Percentiles rank a stretch among this genome's conserved stretches.
Evolutionary conservation across 129 eudicot species (phyloP).

Genomic region (Escallonia rubra): DNA sequence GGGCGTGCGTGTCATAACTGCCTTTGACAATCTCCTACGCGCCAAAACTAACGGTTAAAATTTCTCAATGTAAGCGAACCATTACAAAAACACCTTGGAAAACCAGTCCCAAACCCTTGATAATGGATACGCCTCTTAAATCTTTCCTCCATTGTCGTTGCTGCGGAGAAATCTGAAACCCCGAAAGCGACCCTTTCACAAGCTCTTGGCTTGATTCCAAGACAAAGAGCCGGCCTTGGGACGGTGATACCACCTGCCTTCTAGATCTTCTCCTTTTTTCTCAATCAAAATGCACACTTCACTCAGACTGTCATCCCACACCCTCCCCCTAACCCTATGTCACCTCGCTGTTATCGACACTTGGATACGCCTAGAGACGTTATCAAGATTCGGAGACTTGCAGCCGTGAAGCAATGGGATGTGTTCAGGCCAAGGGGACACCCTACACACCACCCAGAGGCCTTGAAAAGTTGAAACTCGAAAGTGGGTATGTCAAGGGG

Average conservation of each 20-base stretch:
- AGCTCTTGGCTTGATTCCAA: not conserved
- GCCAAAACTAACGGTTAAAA: too few species aligned
- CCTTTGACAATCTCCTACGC: too few species aligned
- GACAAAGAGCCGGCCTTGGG: not conserved
- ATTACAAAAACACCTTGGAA: not conserved
- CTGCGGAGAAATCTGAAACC: not conserved
- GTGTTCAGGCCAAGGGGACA: constrained; percentile 44
- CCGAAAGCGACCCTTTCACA: not conserved
- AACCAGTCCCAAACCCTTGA: constrained; percentile 12
- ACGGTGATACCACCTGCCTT: not conserved
- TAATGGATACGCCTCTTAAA: constrained; percentile 3
- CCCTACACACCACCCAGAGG: constrained; percentile 16
- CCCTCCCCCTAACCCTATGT: constrained; percentile 1
- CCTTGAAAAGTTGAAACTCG: constrained; percentile 37
- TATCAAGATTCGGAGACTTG: constrained; percentile 10
- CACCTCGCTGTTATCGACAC: constrained; percentile 8
- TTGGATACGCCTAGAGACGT: constrained; percentile 9
- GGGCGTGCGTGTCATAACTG: too few species aligned
- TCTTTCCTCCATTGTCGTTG: not conserved
- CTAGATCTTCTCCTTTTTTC: not conserved
- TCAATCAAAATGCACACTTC: not conserved
- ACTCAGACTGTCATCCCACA: not conserved
- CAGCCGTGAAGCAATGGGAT: constrained; percentile 47
- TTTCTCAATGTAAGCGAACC: not conserved
- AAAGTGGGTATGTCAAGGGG: constrained; percentile 45